phyloP scores from a whole-genome alignment of 2,329 filamentous ascomycete species.

The Tolypocladium tundrense region DNA sequence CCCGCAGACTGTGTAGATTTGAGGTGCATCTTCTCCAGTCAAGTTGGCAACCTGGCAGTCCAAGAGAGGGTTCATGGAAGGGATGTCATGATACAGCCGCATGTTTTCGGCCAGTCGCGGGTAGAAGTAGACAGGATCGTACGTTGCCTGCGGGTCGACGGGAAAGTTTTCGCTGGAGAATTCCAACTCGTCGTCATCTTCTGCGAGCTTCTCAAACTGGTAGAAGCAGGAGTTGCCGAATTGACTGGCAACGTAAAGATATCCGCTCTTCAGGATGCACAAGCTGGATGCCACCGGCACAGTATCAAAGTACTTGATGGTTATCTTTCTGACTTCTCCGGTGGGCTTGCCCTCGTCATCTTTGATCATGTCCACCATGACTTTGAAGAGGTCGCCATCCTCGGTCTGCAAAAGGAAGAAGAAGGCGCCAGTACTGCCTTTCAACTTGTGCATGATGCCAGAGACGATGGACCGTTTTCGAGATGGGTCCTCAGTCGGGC shows the following conservation, averaged over 20 bases:
- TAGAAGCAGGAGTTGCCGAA: constrained; percentile 92
- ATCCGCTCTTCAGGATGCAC: constrained; percentile 90
- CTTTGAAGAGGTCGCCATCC: constrained; percentile 96
- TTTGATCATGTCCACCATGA: constrained; percentile 83
- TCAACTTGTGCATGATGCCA: constrained; percentile 96
- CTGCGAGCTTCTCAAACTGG: constrained; percentile 93
- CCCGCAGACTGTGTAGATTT: constrained; percentile 90
- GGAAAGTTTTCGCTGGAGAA: constrained; percentile 78
- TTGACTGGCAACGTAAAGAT: constrained; percentile 85
- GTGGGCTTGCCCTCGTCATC: constrained; percentile 69
- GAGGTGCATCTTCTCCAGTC: constrained; percentile 84
- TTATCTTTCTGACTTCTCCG: constrained; percentile 71
- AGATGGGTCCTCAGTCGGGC: constrained; percentile 83
- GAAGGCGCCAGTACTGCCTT: constrained; percentile 71
- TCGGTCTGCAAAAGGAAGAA: constrained; percentile 96
- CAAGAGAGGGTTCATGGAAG: constrained; percentile 83
- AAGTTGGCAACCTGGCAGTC: constrained; percentile 89
- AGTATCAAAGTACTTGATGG: constrained; percentile 97
- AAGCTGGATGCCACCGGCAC: constrained; percentile 80
- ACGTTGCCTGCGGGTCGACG: constrained; percentile 59
- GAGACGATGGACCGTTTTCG: constrained; percentile 79
- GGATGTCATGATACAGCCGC: constrained; percentile 72
- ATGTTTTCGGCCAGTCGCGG: constrained; percentile 73
- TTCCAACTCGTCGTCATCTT: constrained; percentile 84
- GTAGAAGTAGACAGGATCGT: constrained; percentile 75